Conservation (phyloP, 352 stramenopile species). For the Phytophthora pinifolia region DNA sequence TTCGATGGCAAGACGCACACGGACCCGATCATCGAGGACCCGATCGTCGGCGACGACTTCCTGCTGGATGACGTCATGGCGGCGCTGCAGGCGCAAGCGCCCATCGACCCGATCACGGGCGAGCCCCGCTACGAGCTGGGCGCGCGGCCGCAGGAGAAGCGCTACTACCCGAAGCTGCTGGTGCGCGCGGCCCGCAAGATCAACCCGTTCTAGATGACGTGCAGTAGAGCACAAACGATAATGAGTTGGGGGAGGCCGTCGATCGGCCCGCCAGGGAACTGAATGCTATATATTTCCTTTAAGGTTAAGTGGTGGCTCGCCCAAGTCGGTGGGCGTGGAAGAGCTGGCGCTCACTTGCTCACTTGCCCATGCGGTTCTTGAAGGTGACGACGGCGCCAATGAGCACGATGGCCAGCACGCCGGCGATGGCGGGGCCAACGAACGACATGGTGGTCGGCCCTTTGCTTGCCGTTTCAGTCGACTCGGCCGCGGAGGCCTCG, state of each 20-base stretch:
- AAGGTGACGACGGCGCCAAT: slow-evolving; percentile 62
- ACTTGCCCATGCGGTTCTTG: slow-evolving; percentile 38
- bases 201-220: slow-evolving; percentile 56
- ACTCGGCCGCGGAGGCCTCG: slow-evolving; percentile 9
- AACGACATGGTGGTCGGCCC: slow-evolving; percentile 36
- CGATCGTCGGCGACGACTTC: slow-evolving; percentile 66
- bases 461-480: slow-evolving; percentile 13
- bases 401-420: slow-evolving; percentile 53
- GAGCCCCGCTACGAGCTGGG: slow-evolving; percentile 37
- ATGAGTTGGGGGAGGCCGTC: not conserved
- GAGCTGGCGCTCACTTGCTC: slow-evolving; percentile 3
- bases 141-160: slow-evolving; percentile 34
- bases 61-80: slow-evolving; percentile 55
- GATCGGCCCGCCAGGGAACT: slow-evolving; percentile 1
- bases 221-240: slow-evolving; percentile 20
- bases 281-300: slow-evolving; percentile 30
- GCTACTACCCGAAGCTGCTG: slow-evolving; percentile 50
- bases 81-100: slow-evolving; percentile 46
- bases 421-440: slow-evolving; percentile 41
- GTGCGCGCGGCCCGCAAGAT: slow-evolving; percentile 51
- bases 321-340: slow-evolving; percentile 4
- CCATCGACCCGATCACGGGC: slow-evolving; percentile 32
- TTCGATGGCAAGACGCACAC: slow-evolving; percentile 90
- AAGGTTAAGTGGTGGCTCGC: slow-evolving; percentile 13
- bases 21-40: slow-evolving; percentile 92